phyloP scores from a whole-genome alignment of 1,284 basidiomycete species.

The Microbotryum saponariae region DNA sequence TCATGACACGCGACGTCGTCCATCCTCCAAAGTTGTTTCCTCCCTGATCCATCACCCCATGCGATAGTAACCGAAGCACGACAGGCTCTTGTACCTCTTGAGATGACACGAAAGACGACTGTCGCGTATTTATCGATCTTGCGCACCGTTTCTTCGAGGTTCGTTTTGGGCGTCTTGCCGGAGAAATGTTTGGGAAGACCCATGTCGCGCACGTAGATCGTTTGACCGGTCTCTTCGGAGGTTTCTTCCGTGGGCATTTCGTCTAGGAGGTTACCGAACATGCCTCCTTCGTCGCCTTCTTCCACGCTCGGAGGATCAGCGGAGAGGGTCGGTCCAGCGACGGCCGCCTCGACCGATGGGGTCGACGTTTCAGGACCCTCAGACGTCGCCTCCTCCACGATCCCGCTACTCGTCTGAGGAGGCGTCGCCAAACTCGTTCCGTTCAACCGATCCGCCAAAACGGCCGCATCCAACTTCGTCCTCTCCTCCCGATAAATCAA shows the following conservation, averaged over 20 bases:
- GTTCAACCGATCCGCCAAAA: constrained; percentile 54
- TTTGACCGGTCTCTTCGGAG: constrained; percentile 46
- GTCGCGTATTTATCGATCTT: constrained; percentile 63
- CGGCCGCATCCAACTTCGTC: constrained; percentile 49
- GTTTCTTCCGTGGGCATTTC: constrained; percentile 51
- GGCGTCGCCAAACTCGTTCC: constrained; percentile 5
- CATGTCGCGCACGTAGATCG: constrained; percentile 64
- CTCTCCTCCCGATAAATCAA: constrained; percentile 53
- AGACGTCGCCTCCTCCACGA: neutral
- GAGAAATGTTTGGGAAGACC: constrained; percentile 71
- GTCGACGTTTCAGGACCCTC: neutral
- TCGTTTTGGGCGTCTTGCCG: constrained; percentile 57
- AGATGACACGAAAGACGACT: constrained; percentile 57
- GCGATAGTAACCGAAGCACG: constrained; percentile 62
- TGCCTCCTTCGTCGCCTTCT: constrained; percentile 38
- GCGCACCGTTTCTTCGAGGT: constrained; percentile 57
- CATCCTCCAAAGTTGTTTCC: constrained; percentile 69
- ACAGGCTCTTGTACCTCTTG: constrained; percentile 60
- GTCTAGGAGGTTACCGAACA: constrained; percentile 72
- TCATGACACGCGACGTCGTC: constrained; percentile 73
- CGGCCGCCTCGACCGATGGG: neutral
- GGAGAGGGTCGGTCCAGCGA: neutral
- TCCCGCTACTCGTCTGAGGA: constrained; percentile 4
- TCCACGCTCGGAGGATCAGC: constrained; percentile 1
- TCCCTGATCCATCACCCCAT: constrained; percentile 48